These are phyloP conservation scores for Knufia fluminis DNA, from an alignment of 2,329 filamentous ascomycete genomes.

Conservation along the genomic window DNA sequence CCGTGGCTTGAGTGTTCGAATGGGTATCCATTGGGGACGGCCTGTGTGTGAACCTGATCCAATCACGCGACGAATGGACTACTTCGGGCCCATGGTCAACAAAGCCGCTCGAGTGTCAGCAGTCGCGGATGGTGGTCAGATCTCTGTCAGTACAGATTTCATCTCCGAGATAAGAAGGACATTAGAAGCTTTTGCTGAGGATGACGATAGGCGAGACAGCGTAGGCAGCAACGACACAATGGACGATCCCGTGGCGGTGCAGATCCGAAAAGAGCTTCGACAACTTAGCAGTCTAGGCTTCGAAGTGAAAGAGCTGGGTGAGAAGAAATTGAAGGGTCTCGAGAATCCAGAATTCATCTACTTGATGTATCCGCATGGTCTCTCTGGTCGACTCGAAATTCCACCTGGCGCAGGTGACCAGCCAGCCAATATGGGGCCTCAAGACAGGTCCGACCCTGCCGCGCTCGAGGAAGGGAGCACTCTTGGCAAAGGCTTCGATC, in stretches of 20 bases:
- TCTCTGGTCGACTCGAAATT: constrained; percentile 57
- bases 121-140: constrained; percentile 92
- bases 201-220: constrained; percentile 56
- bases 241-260: constrained; percentile 59
- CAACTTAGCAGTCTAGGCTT: constrained; percentile 86
- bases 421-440: constrained; percentile 32
- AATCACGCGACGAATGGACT: constrained; percentile 96
- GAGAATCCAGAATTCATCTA: constrained; percentile 94
- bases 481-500: constrained; percentile 61
- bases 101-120: constrained; percentile 88
- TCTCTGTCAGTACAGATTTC: constrained; percentile 93
- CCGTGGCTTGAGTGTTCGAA: constrained; percentile 85
- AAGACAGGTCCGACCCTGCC: constrained; percentile 43
- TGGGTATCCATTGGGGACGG: constrained; percentile 94
- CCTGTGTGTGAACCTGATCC: constrained; percentile 94
- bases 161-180: constrained; percentile 91
- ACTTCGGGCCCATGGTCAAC: constrained; percentile 99
- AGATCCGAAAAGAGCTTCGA: constrained; percentile 79
- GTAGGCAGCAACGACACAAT: constrained; percentile 64
- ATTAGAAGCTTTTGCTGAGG: constrained; percentile 79
- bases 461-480: constrained; percentile 53
- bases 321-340: constrained; percentile 89
- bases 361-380: constrained; percentile 82
- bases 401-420: constrained; percentile 22
- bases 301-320: constrained; percentile 91